These are phyloP conservation scores for Zizania latifolia DNA, from an alignment of 176 grass and related monocot genomes.

Conservation along the genomic window DNA sequence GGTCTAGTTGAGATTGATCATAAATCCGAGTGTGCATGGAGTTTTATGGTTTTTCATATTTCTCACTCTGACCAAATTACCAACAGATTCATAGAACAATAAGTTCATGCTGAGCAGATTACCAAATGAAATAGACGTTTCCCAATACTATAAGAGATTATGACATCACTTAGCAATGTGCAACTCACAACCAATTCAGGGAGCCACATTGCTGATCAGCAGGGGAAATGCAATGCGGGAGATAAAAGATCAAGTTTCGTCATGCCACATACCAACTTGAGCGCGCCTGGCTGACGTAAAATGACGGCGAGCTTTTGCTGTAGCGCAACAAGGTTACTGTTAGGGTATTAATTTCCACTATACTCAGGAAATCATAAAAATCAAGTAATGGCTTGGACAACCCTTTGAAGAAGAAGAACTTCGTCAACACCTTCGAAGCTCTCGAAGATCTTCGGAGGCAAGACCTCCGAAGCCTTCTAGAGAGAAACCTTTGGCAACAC, in stretches of 20 bases:
- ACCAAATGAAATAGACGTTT: no score
- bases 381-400: no score
- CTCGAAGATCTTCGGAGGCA: no score
- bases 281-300: conserved; percentile 86
- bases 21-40: not conserved
- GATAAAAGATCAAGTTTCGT: not conserved
- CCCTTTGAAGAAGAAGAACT: no score
- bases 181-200: not conserved
- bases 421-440: no score
- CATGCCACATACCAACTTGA: conserved; percentile 60
- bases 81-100: not conserved
- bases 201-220: conserved; percentile 11
- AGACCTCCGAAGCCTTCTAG: no score
- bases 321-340: conserved; percentile 65
- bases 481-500: no score
- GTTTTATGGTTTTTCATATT: not conserved
- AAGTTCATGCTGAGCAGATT: not conserved
- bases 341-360: no score
- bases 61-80: not conserved
- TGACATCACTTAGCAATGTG: not conserved
- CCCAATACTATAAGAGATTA: not conserved
- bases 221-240: not conserved
- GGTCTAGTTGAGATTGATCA: no score
- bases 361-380: no score
- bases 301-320: conserved; percentile 96